Base-by-base conservation (phyloP, 495 filamentous ascomycete species). In the Neurospora sp. region DNA sequence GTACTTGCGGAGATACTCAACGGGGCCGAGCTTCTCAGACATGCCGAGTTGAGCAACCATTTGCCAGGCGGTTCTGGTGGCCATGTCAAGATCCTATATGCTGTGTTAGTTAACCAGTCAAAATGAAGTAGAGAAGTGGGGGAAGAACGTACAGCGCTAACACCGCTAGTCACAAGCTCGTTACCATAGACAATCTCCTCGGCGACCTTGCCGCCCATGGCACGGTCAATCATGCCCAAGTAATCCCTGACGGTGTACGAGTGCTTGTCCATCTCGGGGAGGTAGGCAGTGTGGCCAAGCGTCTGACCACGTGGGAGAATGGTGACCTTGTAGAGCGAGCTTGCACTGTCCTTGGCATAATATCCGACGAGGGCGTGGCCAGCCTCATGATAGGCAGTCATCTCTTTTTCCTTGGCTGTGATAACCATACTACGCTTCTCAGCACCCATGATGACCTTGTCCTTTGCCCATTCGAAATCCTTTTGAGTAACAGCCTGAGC, bases 311-410 rank as follows among this genome's bases (percentile, higher is more conserved):
- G 90, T 44, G 96, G 94, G 78, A 99, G 92, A 73, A 99, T 94
- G 6, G 96, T 99, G 71, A 96, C 94, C 82, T 99, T 99, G 87
- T 99, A 97, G 8, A 99, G 83, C 4, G 91, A 92, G 42, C 85
- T 88, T 20, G 90, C 86, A 6, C 87, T 89, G 42, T 88, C 86
- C 70, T 84, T 81, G 12, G 93, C 93, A 73, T 93, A 93, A 79
- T 97, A 88, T 35, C 89, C 90, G 76, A 98, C 93, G 7, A 99
- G 87, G 4, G 96, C 94, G 81, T 99, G 96, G 3, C 96, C 96
- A 72, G 94, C 96, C 81, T 99, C 96, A 82, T 99, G 96, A 76
- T 99, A 99, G 3, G 96, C 96, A 42, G 96, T 99, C 86, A 94
- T 89, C 80, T 98, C 94, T 77, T 89, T 88, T 78, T 90, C 89